phyloP scores from a whole-genome alignment of 345 rosid species.

The Sonneratia alba region DNA sequence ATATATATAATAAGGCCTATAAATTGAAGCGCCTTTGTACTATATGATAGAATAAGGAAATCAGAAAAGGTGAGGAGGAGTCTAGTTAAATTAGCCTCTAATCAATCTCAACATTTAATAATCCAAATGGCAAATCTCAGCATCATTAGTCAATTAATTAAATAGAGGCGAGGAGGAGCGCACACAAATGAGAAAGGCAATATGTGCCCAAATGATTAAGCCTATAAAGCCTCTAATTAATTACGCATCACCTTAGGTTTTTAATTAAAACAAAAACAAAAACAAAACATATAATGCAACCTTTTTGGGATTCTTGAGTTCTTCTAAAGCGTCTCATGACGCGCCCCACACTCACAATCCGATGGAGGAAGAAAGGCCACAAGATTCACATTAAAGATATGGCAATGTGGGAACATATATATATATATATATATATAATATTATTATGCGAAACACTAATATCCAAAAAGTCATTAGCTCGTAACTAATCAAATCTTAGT shows the following conservation, averaged over 20 bases:
- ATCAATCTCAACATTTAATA: not conserved
- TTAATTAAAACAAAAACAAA: not conserved
- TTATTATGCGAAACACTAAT: no score
- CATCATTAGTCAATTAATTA: slow-evolving; percentile 2
- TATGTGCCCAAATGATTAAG: slow-evolving; percentile 4
- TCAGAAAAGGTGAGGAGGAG: no score
- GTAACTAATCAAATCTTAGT: no score
- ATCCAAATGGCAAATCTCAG: not conserved
- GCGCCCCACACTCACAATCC: not conserved
- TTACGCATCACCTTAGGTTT: not conserved
- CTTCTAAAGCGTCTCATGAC: not conserved
- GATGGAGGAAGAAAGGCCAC: not conserved
- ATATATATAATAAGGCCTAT: no score
- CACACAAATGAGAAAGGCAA: not conserved
- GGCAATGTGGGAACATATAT: no score
- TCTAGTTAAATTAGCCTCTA: not conserved
- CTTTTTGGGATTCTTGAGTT: not conserved
- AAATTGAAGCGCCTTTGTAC: no score
- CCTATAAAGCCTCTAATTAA: not conserved
- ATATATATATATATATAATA: no score
- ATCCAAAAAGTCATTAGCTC: no score
- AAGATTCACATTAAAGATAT: not conserved
- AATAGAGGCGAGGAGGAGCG: not conserved
- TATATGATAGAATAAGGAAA: no score
- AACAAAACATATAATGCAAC: not conserved